Percentiles rank a stretch among this genome's conserved stretches.
These are phyloP conservation scores for Saccharum officinarum DNA, from an alignment of 176 grass and related monocot genomes.

Conservation along the genomic window DNA sequence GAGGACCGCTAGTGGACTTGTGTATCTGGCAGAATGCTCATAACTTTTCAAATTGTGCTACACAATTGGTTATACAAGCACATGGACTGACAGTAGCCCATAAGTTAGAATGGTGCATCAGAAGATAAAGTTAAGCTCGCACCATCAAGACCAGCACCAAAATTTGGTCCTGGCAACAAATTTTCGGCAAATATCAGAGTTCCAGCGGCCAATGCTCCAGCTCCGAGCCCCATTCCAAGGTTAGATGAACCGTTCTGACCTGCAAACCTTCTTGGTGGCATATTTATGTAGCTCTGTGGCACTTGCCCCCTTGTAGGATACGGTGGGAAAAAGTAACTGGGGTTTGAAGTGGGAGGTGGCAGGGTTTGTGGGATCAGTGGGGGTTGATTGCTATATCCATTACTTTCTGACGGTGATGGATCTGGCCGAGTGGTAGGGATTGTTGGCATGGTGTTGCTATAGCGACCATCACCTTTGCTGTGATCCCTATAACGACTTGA, in stretches of 20 bases:
- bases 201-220: constrained; percentile 72
- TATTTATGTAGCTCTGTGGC: constrained; percentile 71
- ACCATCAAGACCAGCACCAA: constrained; percentile 42
- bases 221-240: constrained; percentile 78
- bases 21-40: constrained; percentile 18
- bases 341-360: constrained; percentile 51
- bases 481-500: constrained; percentile 21
- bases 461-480: constrained; percentile 25
- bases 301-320: constrained; percentile 40
- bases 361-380: constrained; percentile 35
- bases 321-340: constrained; percentile 40
- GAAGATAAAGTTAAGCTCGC: constrained; percentile 45
- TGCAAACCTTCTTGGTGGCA: constrained; percentile 49
- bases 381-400: constrained; percentile 35
- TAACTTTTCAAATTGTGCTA: constrained; percentile 18
- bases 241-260: constrained; percentile 38
- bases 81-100: not conserved
- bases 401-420: constrained; percentile 34
- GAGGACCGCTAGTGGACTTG: too few relatives aligned
- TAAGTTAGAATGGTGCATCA: constrained; percentile 52
- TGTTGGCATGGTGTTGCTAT: constrained; percentile 16
- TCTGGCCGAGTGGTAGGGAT: not conserved
- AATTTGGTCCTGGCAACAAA: constrained; percentile 58
- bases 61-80: not conserved
- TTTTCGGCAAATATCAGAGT: constrained; percentile 83